phyloP scores from a whole-genome alignment of 768 basidiomycete genomes.

The Leccinum subgranulosum region DNA sequence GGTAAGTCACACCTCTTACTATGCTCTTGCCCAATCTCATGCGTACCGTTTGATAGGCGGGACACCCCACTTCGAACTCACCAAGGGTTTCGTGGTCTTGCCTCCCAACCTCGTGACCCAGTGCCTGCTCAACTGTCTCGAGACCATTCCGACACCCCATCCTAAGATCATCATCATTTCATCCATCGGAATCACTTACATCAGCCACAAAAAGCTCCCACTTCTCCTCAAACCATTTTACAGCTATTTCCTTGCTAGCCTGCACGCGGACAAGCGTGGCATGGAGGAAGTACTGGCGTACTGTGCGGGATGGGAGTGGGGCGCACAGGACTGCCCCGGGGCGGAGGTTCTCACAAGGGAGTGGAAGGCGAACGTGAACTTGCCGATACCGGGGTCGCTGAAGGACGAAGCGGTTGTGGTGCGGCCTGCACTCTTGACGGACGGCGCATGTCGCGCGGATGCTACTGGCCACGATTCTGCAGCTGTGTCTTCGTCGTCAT shows the following conservation, averaged over 20 bases:
- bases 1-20: slow-evolving; percentile 36
- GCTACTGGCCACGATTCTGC: neutral
- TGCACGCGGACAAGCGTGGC: slow-evolving; percentile 63
- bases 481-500: slow-evolving; percentile 7
- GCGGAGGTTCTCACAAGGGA: slow-evolving; percentile 41
- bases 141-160: slow-evolving; percentile 45
- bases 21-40: neutral
- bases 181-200: slow-evolving; percentile 47
- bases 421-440: slow-evolving; percentile 56
- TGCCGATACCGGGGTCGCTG: slow-evolving; percentile 42
- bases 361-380: slow-evolving; percentile 39
- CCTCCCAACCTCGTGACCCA: slow-evolving; percentile 60
- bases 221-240: slow-evolving; percentile 49
- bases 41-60: slow-evolving; percentile 8
- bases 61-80: slow-evolving; percentile 40
- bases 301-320: slow-evolving; percentile 51
- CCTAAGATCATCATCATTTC: slow-evolving; percentile 56
- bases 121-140: slow-evolving; percentile 52
- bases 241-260: slow-evolving; percentile 37
- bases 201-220: slow-evolving; percentile 46
- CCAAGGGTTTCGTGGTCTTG: slow-evolving; percentile 46
- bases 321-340: slow-evolving; percentile 40
- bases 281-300: slow-evolving; percentile 50
- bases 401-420: slow-evolving; percentile 42
- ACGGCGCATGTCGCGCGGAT: slow-evolving; percentile 45